Percentiles rank a stretch among this genome's conserved stretches.
Conservation (phyloP, 139 green algal genomes). For the Chlamydomonas asymmetrica region DNA sequence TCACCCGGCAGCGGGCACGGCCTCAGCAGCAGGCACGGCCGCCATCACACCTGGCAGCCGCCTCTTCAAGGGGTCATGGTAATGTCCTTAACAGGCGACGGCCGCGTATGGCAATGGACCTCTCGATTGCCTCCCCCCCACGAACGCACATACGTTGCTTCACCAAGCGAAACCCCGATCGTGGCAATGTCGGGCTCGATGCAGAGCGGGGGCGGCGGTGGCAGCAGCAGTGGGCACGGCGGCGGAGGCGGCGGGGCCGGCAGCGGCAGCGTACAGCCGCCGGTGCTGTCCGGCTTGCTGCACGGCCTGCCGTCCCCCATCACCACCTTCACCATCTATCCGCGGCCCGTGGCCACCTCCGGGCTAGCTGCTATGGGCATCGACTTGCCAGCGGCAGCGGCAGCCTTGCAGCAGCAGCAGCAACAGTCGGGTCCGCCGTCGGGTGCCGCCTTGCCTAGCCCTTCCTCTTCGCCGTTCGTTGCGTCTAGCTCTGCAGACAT, state of each 20-base stretch:
- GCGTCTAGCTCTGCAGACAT: background rate
- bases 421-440: no score
- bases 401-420: no score
- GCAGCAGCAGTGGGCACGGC: no score
- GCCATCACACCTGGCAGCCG: no score
- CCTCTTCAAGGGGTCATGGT: no score
- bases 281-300: slow-evolving; percentile 50
- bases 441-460: no score
- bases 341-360: slow-evolving; percentile 29
- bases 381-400: no score
- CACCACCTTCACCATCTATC: slow-evolving; percentile 50
- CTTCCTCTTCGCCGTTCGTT: background rate
- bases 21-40: no score
- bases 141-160: slow-evolving; percentile 11
- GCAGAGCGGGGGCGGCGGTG: no score
- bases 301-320: slow-evolving; percentile 56
- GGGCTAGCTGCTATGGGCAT: background rate
- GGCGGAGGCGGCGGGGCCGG: background rate
- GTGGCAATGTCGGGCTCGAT: background rate
- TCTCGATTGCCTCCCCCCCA: slow-evolving; percentile 39
- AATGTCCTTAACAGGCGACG: slow-evolving; percentile 51
- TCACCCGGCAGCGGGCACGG: no score
- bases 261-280: slow-evolving; percentile 14
- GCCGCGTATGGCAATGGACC: slow-evolving; percentile 74
- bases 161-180: background rate